Base-by-base conservation (phyloP, 202 grass and related monocot genomes). In the Digitaria exilis region DNA sequence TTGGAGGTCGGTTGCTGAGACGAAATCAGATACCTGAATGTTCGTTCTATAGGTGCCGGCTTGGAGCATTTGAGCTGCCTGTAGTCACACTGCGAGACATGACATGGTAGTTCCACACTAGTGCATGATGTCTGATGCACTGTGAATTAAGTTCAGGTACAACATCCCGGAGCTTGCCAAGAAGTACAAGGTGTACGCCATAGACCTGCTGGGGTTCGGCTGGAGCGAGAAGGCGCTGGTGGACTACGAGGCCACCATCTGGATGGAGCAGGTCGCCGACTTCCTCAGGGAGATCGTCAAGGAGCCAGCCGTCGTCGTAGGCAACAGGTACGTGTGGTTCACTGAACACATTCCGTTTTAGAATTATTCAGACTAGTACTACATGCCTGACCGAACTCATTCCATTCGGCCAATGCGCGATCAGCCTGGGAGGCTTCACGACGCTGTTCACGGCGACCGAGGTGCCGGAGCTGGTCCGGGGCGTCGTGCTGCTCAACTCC, bases 141-240 rank as follows among this genome's bases (percentile, higher is more conserved):
- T 21, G 12, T 80, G 50, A 34, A 58, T 9, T 48, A 0, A 29
- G 30, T 72, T 11, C 81, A 95, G 95, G 78, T 98, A 98, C 82
- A 98, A 98, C 39, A 93, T 98, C 80, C 96, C 92, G 12, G 96
- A 92, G 82, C 87, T 98, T 83, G 89, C 96, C 29, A 95, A 95
- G 85, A 98, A 70, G 69, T 92, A 98, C 80, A 98, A 93, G 92
- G 96, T 98, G 28, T 98, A 94, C 83, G 96, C 93, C 51, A 56
- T 98, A 9, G 96, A 98, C 80, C 87, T 98, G 84, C 90, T 98
- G 61, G 96, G 96, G 9, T 98, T 98, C 75, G 96, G 96, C 4
- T 98, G 89, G 96, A 98, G 92, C 64, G 96, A 98, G 77, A 98
- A 98, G 80, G 96, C 96, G 67, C 58, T 98, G 44, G 94, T 98